Evolutionary conservation across 2,329 filamentous ascomycete species (phyloP), one percentile per base, ranked within the genome.

Genomic region (Cucurbitaria berberidis): DNA sequence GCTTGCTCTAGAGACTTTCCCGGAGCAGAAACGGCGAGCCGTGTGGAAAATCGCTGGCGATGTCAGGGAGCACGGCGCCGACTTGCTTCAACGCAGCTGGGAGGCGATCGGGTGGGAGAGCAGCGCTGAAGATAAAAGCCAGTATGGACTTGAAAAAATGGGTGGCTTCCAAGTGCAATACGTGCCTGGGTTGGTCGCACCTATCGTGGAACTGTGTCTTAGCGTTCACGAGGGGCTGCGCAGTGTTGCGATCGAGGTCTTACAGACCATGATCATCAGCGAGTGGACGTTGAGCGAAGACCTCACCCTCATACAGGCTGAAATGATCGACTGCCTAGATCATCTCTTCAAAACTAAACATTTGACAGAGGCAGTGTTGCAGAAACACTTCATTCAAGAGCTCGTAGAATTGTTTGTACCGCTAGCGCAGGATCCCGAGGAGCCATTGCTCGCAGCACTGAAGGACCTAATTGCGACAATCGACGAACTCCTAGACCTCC

Each of bases 1-100:
- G 0, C 82, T 99, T 18, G 93, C 95, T 0, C 83, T 99, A 32
- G 95, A 99, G 72, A 96, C 93, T 0, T 98, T 97, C 70, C 92
- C 95, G 0, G 96, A 99, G 74, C 95, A 99, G 77, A 99, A 98
- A 78, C 83, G 95, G 40, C 83, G 95, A 49, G 93, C 95, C 0
- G 93, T 98, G 1, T 99, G 96, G 95, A 99, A 98, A 78, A 97
- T 99, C 70, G 95, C 93, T 3, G 95, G 95, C 5, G 96, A 99
- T 76, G 91, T 99, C 45, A 85, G 95, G 50, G 93, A 98, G 73
- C 85, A 91, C 60, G 95, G 96, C 15, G 93, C 95, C 3, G 90
- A 93, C 45, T 81, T 99, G 8, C 80, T 99, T 29, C 86, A 89
- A 55, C 84, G 86, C 24, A 93, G 89, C 5, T 99, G 95, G 95